Conservation (phyloP, 495 filamentous ascomycete genomes). For the Podospora comata region DNA sequence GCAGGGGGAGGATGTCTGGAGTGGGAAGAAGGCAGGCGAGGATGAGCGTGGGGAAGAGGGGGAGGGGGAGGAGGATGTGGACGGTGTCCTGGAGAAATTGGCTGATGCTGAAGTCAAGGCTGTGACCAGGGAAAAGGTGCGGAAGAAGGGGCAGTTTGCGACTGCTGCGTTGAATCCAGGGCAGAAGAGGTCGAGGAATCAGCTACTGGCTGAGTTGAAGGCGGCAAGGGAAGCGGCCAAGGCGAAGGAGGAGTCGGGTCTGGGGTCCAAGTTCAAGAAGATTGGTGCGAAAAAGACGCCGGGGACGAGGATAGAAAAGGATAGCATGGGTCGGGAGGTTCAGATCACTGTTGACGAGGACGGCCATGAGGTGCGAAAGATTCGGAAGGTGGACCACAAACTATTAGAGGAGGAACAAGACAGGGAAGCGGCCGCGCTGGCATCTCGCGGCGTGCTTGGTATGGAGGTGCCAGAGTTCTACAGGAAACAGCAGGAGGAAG, state of each 20-base stretch:
- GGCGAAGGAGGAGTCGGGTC: conserved; percentile 50
- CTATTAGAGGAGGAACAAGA: conserved; percentile 35
- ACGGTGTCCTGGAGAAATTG: conserved; percentile 74
- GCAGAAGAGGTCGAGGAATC: conserved; percentile 72
- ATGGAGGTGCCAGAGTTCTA: conserved; percentile 72
- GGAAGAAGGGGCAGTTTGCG: conserved; percentile 74
- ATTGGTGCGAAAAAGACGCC: conserved; percentile 63
- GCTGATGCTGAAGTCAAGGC: conserved; percentile 61
- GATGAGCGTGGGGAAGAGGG: conserved; percentile 30
- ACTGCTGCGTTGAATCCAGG: conserved; percentile 57
- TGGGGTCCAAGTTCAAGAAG: conserved; percentile 80
- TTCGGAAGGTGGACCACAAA: conserved; percentile 52
- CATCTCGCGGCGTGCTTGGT: conserved; percentile 69
- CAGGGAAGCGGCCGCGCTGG: conserved; percentile 51
- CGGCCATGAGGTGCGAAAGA: conserved; percentile 83
- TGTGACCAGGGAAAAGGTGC: conserved; percentile 54
- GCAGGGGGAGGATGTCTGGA: conserved; percentile 69
- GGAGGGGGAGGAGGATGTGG: conserved; percentile 50
- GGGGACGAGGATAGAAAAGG: conserved; percentile 67
- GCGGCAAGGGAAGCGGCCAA: conserved; percentile 64
- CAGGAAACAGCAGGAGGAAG: conserved; percentile 36
- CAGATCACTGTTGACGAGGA: conserved; percentile 82
- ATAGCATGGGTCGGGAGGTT: conserved; percentile 74
- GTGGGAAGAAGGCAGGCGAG: conserved; percentile 28
- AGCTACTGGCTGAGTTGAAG: conserved; percentile 78